Evolutionary conservation across 108 stramenopile genomes (phyloP), one percentile per base, ranked within the genome.

Genomic region (Stephanodiscus minutulus): DNA sequence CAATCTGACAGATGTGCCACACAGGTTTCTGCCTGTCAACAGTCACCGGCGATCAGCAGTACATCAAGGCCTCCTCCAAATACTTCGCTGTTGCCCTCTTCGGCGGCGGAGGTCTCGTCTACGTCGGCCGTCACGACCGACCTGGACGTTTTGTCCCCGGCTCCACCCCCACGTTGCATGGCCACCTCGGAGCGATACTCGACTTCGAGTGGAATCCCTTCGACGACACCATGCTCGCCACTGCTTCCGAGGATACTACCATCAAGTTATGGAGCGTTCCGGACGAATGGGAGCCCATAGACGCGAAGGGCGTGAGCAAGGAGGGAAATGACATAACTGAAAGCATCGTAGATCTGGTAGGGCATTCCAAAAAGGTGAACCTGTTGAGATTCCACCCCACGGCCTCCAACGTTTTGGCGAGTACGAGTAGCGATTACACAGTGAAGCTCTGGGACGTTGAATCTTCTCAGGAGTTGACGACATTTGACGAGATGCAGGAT

Each of bases 181-280:
- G 98, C n/a, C 98, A 99, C 80, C 69, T 83, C 36, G 88, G 91
- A 11, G 77, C 97, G 9, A 96, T 99, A 24, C 71, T 98, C 10
- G 98, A 99, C 70, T 96, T 95, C 70, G 98, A 99, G 50, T 99
- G 96, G 89, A 97, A 92, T 69, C 98, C 98, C 18, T 98, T 98
- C 75, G 93, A 98, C 74, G 97, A 97, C 74, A 69, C 82, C 70
- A 83, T 99, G 83, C 48, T 99, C 35, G 97, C 97, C 18, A 91
- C 96, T 43, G 96, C 91, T 7, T 84, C 83, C 52, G 97, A 98
- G 66, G 99, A 99, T 79, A 86, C 89, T 46, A 96, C 92, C 28
- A 91, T 99, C 73, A 99, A 98, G 69, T 63, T 99, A 21, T 99
- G 99, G 99, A 82, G 81, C 33, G 96, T 99, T 70, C 99, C 99